Conservation (phyloP, 768 basidiomycete species). For the Trametes elegans region DNA sequence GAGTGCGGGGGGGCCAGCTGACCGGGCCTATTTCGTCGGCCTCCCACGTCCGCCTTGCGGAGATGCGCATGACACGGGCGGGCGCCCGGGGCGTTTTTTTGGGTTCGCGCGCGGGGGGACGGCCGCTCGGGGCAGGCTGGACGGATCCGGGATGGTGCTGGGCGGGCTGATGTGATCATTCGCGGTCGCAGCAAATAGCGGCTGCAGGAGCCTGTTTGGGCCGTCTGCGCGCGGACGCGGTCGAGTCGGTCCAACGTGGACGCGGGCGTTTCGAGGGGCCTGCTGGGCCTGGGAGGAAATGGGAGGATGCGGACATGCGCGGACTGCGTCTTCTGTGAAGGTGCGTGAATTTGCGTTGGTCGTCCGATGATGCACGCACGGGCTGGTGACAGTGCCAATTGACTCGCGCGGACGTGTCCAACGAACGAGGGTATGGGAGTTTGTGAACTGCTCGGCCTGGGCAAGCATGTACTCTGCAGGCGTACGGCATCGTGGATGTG, state of each 20-base stretch:
- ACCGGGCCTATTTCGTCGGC: constrained; percentile 14
- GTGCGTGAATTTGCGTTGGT: background rate
- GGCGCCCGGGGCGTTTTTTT: background rate
- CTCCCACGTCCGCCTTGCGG: constrained; percentile 5
- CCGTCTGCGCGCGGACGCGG: too few species aligned
- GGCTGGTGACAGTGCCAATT: too few species aligned
- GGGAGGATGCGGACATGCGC: too few species aligned
- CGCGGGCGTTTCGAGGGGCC: background rate
- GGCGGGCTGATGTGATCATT: background rate
- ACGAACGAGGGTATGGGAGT: too few species aligned
- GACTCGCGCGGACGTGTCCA: too few species aligned
- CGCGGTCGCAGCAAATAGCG: background rate
- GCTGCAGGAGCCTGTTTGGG: background rate
- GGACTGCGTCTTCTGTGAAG: constrained; percentile 2
- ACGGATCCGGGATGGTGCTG: constrained; percentile 1
- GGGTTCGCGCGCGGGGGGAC: background rate
- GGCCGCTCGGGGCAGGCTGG: background rate
- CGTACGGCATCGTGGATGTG: too few species aligned
- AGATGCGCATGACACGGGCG: background rate
- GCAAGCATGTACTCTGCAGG: too few species aligned
- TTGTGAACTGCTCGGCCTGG: too few species aligned
- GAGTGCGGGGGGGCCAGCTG: constrained; percentile 13
- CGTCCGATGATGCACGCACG: background rate
- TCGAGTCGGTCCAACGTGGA: background rate
- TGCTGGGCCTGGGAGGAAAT: background rate